Evolutionary conservation across 2,329 filamentous ascomycete genomes (phyloP), one percentile per base, ranked within the genome.

Genomic region (Fusarium caatingaense): DNA sequence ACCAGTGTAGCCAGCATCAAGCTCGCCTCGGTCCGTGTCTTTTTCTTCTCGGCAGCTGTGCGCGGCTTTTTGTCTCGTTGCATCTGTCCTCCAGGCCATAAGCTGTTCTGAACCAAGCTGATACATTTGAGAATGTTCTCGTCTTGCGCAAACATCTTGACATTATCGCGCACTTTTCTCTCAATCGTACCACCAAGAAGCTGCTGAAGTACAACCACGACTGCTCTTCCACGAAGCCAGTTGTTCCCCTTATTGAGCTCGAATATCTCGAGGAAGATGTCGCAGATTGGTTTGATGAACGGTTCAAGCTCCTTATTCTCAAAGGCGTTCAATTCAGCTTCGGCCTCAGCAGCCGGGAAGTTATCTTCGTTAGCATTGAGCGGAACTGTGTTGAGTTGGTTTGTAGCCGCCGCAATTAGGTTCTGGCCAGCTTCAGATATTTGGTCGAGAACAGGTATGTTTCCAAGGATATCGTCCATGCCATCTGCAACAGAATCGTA

Each of bases 401-500:
- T 90, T 13, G 89, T 89, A 3, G 89, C 92, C 32, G 92, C 92
- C 1, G 92, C 92, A 61, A 96, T 92, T 51, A 98, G 87, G 75
- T 94, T 98, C 78, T 98, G 95, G 0, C 95, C 95, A 9, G 96
- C 94, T 3, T 94, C 88, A 1, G 94, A 97, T 9, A 99, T 88
- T 78, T 98, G 96, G 74, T 99, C 96, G 30, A 99, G 86, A 0
- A 98, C 94, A 2, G 96, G 93, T 45, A 98, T 95, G 77, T 97
- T 98, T 59, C 96, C 96, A 6, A 99, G 84, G 57, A 99, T 97
- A 74, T 99, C 96, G 78, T 99, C 96, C 91, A 99, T 97, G 34
- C 97, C 96, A 77, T 99, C 96, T 1, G 95, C 93, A 23, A 99
- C 95, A 1, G 95, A 98, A 78, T 97, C 97, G 81, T 98, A 99